Evolutionary conservation across 176 grass and related monocot species (phyloP).

Genomic region (Aechmea fasciata): DNA sequence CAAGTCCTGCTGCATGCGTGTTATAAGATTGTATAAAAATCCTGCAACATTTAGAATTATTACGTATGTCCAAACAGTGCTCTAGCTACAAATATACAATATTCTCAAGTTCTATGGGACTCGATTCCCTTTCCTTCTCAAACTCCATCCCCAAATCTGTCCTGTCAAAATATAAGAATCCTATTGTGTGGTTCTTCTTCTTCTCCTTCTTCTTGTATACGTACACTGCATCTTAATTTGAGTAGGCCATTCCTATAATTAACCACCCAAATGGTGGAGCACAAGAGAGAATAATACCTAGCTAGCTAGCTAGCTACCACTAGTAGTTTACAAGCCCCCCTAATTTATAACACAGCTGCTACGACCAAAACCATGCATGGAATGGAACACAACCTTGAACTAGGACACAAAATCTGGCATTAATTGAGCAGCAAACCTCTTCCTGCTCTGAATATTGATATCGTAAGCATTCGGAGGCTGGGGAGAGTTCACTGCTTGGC

Average conservation of each 20-base stretch:
- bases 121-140: slow-evolving; percentile 10
- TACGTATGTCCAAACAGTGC: not conserved
- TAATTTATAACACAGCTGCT: slow-evolving; percentile 34
- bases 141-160: slow-evolving; percentile 11
- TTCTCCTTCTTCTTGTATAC: slow-evolving; percentile 11
- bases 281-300: slow-evolving; percentile 23
- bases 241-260: not conserved
- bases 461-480: slow-evolving; percentile 46
- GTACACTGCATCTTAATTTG: slow-evolving; percentile 10
- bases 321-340: slow-evolving; percentile 65
- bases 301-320: slow-evolving; percentile 22
- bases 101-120: slow-evolving; percentile 13
- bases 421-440: slow-evolving; percentile 78
- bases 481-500: slow-evolving; percentile 8
- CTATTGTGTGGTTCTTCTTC: slow-evolving; percentile 5
- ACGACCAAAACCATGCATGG: not conserved
- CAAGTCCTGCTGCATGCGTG: no score
- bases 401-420: slow-evolving; percentile 72
- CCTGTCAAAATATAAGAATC: slow-evolving; percentile 23
- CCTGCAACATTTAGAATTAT: slow-evolving; percentile 1
- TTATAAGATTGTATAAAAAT: not conserved
- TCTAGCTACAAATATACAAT: slow-evolving; percentile 19
- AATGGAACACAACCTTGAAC: not conserved
- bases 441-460: slow-evolving; percentile 73
- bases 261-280: slow-evolving; percentile 28